Evolutionary conservation across 139 green algal species (phyloP).

Genomic region (Chlorella sp.): DNA sequence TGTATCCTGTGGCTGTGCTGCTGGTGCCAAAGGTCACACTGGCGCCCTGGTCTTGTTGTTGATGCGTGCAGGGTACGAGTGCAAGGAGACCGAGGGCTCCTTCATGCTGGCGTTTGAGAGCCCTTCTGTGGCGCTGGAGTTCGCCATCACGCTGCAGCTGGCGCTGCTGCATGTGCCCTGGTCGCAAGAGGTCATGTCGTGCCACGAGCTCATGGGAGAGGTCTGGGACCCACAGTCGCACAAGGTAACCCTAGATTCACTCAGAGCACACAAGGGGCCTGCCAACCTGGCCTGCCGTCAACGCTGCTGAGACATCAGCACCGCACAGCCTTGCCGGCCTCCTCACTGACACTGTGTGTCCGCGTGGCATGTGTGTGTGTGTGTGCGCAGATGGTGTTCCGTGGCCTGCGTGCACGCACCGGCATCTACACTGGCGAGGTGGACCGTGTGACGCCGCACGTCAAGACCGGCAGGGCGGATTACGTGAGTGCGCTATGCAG

Average conservation of each 20-base stretch:
- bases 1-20: too few species aligned
- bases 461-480: conserved; percentile 40
- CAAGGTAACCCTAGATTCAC: too few species aligned
- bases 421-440: conserved; percentile 44
- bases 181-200: conserved; percentile 15
- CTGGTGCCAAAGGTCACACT: too few species aligned
- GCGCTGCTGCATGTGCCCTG: conserved; percentile 35
- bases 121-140: conserved; percentile 24
- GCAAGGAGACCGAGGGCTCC: conserved; percentile 42
- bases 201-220: conserved; percentile 15
- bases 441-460: conserved; percentile 41
- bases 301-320: too few species aligned
- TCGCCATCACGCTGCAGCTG: conserved; percentile 38
- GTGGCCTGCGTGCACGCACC: conserved; percentile 28
- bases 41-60: too few species aligned
- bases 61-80: conserved; percentile 38
- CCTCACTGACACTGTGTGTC: too few species aligned
- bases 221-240: conserved; percentile 14
- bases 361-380: too few species aligned
- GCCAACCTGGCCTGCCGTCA: too few species aligned
- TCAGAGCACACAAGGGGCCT: too few species aligned
- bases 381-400: conserved; percentile 19
- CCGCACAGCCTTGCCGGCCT: too few species aligned
- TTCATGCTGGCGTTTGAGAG: conserved; percentile 36
- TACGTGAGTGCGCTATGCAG: too few species aligned